Conservation (phyloP, 495 filamentous ascomycete species). For the Rostrohypoxylon terebratum region DNA sequence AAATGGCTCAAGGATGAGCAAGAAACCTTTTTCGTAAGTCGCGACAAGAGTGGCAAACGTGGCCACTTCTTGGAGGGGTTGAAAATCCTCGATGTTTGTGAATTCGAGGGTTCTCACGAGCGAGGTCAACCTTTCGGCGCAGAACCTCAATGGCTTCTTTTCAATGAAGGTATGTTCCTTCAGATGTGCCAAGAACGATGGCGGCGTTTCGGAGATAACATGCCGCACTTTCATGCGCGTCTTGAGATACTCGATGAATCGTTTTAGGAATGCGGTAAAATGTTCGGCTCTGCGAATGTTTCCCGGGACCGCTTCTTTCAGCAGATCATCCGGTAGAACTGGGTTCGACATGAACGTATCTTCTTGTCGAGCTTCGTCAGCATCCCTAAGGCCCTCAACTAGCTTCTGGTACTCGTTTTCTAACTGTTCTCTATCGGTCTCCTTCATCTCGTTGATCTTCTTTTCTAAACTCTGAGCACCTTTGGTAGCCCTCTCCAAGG, state of each 20-base stretch:
- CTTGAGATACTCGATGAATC: constrained; percentile 98
- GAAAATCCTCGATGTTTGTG: constrained; percentile 97
- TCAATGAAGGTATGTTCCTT: constrained; percentile 98
- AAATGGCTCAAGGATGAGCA: constrained; percentile 94
- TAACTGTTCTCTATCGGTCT: constrained; percentile 88
- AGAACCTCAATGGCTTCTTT: constrained; percentile 94
- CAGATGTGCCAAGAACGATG: constrained; percentile 91
- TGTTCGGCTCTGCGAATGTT: constrained; percentile 98
- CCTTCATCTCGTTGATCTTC: constrained; percentile 92
- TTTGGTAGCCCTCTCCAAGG: constrained; percentile 84
- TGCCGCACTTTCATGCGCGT: constrained; percentile 98
- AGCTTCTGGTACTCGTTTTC: constrained; percentile 96
- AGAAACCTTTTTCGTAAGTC: constrained; percentile 97
- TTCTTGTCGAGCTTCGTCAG: constrained; percentile 88
- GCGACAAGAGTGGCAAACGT: constrained; percentile 98
- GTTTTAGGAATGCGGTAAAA: constrained; percentile 92
- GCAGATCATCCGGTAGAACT: constrained; percentile 81
- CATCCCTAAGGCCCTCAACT: constrained; percentile 89
- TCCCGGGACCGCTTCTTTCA: constrained; percentile 94
- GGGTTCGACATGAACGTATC: constrained; percentile 98
- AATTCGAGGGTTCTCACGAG: constrained; percentile 96
- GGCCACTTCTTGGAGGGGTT: constrained; percentile 95
- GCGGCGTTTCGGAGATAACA: constrained; percentile 95
- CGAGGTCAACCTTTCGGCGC: constrained; percentile 93
- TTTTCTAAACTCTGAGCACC: constrained; percentile 91